Base-by-base conservation (phyloP, 176 grass and related monocot genomes). In the Carex kokanica region DNA sequence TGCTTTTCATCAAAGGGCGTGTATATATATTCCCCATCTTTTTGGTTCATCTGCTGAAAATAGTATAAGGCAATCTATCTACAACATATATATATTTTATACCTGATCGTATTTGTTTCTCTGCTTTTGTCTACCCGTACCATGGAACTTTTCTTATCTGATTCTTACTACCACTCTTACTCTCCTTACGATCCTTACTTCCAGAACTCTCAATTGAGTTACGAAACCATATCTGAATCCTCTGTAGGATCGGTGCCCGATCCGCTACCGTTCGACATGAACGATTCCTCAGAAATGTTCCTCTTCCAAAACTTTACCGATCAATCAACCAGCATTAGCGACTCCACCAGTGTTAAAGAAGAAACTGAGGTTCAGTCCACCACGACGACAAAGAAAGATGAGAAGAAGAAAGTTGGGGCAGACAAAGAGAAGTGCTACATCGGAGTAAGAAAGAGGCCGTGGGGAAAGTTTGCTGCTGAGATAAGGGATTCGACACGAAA, bases 391-490 rank as follows among this genome's bases (percentile, higher is more conserved):
- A 52, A 10, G 45, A 24, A n/a, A 55, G 31, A 2, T 3, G 61
- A 25, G 77, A 36, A 80, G 15, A 60, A 65, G 34, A 74, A 78
- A 4, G 45, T 53, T 17, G 43, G 9, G 68, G 13, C 18, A 56
- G 41, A 41, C 17, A 60, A n/a, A 36, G 47, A 64, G 45, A 85
- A 79, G 84, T 78, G 80, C 41, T 89, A 91, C 81, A 92, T 94
- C 68, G 95, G 95, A n/a, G 95, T 98, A 17, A 81, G 95, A 10
- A 91, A 83, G 89, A 89, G 95, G 0, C 95, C 95, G 0, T 98
- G 95, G 95, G 95, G 95, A 43, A 98, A 98, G 61, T 98, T 93
- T 84, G 95, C 95, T 0, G 92, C 95, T 0, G 95, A 98, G 87
- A 98, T 98, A 68, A 64, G 95, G 21, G 95, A 98, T 72, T 98